Percentiles rank a stretch among this genome's conserved stretches.
Evolutionary conservation across 2,329 filamentous ascomycete species (phyloP).

Genomic region (Xylariaceae sp.): DNA sequence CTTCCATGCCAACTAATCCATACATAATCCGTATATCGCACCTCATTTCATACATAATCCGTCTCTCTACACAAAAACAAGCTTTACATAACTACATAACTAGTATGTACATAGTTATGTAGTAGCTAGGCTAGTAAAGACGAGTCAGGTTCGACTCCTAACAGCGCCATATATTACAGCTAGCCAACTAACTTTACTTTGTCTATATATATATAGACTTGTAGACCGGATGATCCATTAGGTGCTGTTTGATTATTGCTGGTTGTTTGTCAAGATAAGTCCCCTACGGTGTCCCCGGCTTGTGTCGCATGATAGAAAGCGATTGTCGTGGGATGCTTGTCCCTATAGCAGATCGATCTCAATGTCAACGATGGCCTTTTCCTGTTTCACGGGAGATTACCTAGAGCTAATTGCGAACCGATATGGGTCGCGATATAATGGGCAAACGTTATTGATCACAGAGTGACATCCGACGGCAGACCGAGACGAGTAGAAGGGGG

Average conservation of each 20-base stretch:
- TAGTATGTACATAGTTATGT: no score
- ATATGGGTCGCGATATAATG: neutral
- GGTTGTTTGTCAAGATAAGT: no score
- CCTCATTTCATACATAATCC: neutral
- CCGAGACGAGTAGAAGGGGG: neutral
- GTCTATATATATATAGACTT: neutral
- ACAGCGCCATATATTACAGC: no score
- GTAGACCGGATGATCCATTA: neutral
- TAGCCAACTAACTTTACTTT: no score
- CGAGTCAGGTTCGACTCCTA: no score
- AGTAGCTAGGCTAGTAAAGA: no score
- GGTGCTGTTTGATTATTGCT: neutral
- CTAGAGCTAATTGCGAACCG: constrained; percentile 6
- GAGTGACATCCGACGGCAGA: neutral
- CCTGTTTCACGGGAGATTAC: constrained; percentile 8
- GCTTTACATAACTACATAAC: no score
- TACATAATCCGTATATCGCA: no score
- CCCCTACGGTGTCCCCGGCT: neutral
- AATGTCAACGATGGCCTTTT: constrained; percentile 12
- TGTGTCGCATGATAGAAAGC: constrained; percentile 8
- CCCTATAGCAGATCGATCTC: constrained; percentile 13
- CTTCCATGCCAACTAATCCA: no score
- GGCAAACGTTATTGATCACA: neutral
- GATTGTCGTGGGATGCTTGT: constrained; percentile 5
- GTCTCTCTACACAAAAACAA: no score